Conservation (phyloP, 2,329 filamentous ascomycete species). For the Neopestalotiopsis clavispora region DNA sequence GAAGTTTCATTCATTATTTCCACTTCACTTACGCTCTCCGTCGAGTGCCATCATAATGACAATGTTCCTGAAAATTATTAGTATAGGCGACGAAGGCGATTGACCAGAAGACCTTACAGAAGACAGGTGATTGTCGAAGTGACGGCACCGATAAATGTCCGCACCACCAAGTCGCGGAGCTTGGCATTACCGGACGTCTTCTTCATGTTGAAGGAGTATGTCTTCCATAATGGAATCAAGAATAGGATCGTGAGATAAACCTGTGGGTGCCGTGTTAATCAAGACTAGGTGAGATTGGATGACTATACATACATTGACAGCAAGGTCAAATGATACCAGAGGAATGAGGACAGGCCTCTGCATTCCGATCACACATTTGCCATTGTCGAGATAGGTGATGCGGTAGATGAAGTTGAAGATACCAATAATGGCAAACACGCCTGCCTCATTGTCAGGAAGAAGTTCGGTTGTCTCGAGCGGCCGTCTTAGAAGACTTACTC, state of each 20-base stretch:
- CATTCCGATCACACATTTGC: conserved; percentile 67
- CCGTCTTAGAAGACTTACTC: conserved; percentile 34
- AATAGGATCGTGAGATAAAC: conserved; percentile 67
- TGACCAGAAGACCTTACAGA: conserved; percentile 45
- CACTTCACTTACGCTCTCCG: conserved; percentile 49
- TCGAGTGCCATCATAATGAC: conserved; percentile 61
- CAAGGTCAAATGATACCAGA: conserved; percentile 63
- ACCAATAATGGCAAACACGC: conserved; percentile 49
- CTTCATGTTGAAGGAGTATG: conserved; percentile 9
- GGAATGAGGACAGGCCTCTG: conserved; percentile 62
- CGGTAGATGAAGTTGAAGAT: conserved; percentile 67
- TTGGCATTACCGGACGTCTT: conserved; percentile 6
- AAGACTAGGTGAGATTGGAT: neutral
- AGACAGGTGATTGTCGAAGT: conserved; percentile 63
- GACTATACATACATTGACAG: conserved; percentile 54
- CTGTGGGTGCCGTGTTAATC: conserved; percentile 27
- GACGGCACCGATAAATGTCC: conserved; percentile 64
- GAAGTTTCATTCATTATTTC: no score
- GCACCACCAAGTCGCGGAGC: conserved; percentile 32
- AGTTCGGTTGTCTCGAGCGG: neutral
- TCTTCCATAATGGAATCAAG: conserved; percentile 56
- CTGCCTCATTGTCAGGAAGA: conserved; percentile 28
- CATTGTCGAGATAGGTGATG: conserved; percentile 58
- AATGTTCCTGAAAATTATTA: conserved; percentile 52
- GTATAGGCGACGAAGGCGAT: neutral